A percentile compares a stretch with the other conserved stretches of the same genome.
Conservation (phyloP, 371 early-diverging fungal genomes). For the Haplosporangium sp. region DNA sequence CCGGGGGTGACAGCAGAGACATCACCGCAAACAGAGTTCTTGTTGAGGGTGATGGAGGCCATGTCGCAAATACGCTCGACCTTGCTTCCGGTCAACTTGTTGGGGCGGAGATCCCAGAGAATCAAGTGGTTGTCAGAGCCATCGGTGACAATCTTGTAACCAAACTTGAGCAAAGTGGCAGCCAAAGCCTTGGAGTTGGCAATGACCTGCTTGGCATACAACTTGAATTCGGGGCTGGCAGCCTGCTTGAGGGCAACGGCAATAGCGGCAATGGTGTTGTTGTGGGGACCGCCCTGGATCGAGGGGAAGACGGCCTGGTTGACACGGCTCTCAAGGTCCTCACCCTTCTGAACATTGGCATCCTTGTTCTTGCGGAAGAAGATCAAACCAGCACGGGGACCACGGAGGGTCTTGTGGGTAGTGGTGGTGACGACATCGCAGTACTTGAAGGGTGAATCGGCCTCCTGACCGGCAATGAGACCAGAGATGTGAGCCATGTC, state of each 20-base stretch:
- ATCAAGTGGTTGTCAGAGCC: conserved; percentile 97
- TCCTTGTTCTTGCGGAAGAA: conserved; percentile 93
- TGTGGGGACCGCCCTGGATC: conserved; percentile 99
- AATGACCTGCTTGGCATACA: conserved; percentile 94
- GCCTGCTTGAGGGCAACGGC: conserved; percentile 99
- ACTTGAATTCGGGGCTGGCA: conserved; percentile 90
- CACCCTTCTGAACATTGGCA: conserved; percentile 71
- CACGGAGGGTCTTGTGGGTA: conserved; percentile 99
- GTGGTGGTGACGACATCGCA: conserved; percentile 99
- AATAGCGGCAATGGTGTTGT: conserved; percentile 99
- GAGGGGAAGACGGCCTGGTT: conserved; percentile 99
- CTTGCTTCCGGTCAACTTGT: conserved; percentile 88
- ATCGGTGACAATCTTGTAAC: conserved; percentile 93
- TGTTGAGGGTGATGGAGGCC: conserved; percentile 93
- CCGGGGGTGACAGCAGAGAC: conserved; percentile 91
- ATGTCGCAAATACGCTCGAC: conserved; percentile 97
- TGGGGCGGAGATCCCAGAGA: conserved; percentile 91
- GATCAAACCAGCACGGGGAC: conserved; percentile 99
- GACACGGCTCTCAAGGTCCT: conserved; percentile 92
- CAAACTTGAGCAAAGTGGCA: conserved; percentile 72
- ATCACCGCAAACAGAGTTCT: conserved; percentile 94
- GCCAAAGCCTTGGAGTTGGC: conserved; percentile 90
- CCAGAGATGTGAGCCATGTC: conserved; percentile 99
- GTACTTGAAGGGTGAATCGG: conserved; percentile 93
- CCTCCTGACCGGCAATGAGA: conserved; percentile 90